Base-by-base conservation (phyloP, 2,329 filamentous ascomycete species). In the Chaetomiaceae sp. region DNA sequence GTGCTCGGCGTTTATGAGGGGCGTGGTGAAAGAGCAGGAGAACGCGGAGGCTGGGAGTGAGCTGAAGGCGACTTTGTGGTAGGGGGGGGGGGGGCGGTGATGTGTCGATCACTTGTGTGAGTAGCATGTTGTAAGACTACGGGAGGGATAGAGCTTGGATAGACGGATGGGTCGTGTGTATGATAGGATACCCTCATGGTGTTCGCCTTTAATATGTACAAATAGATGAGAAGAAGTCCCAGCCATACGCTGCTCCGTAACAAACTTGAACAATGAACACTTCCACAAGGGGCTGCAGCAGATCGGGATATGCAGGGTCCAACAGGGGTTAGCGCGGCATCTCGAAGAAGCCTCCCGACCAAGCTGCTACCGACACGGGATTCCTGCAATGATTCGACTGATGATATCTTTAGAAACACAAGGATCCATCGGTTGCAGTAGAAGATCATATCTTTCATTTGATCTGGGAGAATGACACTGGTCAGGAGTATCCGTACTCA, bases 1-100 rank as follows among this genome's bases (percentile, higher is more conserved):
- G 41, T 83, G 83, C 51, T 76, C 83, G 53, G 72, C 83, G 0
- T 88, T 93, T 59, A 62, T 87, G 58, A 75, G 68, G 58, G 64
- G 64, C 1, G 51, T 56, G 43, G 48, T 33, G 2, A 65, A 68
- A 51, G 54, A 50, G 48, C 24, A 43, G 43, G 38, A 38, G 18
- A 42, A 32, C 49, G 47, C 47, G 44, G 37, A 34, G 35, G n/a
- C 24, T 20, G 22, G 15, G 12, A 32, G 30, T 15, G 29, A 22
- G 30, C 42, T 9, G 15, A 20, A 20, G 27, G 37, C n/a, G 42
- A n/a, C 1, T 18, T 33, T 52, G 39, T 50, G 47, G 35, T 42
- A 36, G 14, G 11, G 4, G 15, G 35, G 30, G 6, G 26, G 32
- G 10, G 19, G n/a, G n/a, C 15, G 17, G 8, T 4, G 15, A 20